Evolutionary conservation across 176 grass and related monocot genomes (phyloP).

Genomic region (Lolium rigidum): DNA sequence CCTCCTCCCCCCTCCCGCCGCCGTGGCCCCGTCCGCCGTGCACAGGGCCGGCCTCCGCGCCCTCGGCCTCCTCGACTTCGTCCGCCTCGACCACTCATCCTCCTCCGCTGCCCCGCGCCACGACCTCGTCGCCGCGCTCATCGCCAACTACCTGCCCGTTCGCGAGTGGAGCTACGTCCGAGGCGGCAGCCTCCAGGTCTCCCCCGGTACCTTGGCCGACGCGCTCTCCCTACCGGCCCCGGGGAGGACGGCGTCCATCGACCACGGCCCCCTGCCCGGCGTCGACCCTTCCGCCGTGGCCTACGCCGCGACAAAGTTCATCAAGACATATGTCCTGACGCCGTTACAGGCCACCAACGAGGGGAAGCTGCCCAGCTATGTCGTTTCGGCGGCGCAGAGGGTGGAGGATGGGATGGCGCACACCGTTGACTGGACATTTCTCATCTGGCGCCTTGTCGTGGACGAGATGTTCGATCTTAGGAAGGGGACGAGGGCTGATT

Average conservation of each 20-base stretch:
- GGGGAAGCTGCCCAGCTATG: not conserved
- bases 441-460: not conserved
- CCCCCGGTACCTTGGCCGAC: not conserved
- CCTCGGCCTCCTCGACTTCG: not conserved
- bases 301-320: not conserved
- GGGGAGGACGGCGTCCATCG: not conserved
- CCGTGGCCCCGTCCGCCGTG: not conserved
- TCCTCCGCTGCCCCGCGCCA: not conserved
- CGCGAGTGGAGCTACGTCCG: not conserved
- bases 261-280: not conserved
- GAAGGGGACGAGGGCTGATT: not conserved
- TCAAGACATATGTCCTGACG: not conserved
- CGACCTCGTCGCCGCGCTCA: not conserved
- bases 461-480: not conserved
- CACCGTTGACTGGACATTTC: not conserved
- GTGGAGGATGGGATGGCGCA: slow-evolving; percentile 8
- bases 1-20: not conserved
- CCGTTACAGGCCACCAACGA: not conserved
- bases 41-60: not conserved
- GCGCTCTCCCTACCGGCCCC: not conserved
- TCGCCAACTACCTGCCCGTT: not conserved
- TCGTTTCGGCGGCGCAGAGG: not conserved
- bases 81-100: not conserved
- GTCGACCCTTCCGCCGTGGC: not conserved
- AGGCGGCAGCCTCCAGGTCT: not conserved